Conservation (phyloP, 2,329 filamentous ascomycete species). For the Aspergillus ochraceus region DNA sequence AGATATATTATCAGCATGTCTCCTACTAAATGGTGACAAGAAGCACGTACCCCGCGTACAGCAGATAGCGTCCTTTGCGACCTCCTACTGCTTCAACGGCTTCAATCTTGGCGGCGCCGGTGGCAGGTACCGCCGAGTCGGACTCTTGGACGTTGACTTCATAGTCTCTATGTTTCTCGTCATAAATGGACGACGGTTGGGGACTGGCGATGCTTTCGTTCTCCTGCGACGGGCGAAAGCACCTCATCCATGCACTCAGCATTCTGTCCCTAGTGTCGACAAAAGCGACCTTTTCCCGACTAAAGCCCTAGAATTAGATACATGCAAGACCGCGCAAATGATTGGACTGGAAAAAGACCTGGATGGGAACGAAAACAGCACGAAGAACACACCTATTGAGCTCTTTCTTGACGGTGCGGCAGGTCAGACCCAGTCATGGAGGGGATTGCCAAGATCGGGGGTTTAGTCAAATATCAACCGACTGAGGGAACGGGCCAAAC, state of each 20-base stretch:
- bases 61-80: constrained; percentile 31
- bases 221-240: neutral
- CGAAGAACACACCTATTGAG: neutral
- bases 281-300: neutral
- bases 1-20: constrained; percentile 6
- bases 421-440: neutral
- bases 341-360: neutral
- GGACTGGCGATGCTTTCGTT: neutral
- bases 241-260: constrained; percentile 5
- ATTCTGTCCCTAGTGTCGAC: neutral
- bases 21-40: neutral
- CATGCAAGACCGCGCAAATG: neutral
- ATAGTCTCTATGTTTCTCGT: constrained; percentile 11
- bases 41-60: constrained; percentile 27
- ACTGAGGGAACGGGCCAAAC: neutral
- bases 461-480: neutral
- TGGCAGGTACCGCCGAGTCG: constrained; percentile 9
- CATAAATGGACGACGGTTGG: neutral
- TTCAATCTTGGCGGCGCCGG: constrained; percentile 29
- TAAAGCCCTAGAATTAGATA: neutral
- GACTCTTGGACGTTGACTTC: constrained; percentile 8
- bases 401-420: neutral
- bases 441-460: neutral
- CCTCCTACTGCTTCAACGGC: constrained; percentile 30
- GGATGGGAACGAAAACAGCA: neutral